Conservation (phyloP, 768 basidiomycete genomes). For the Trametes gibbosa region DNA sequence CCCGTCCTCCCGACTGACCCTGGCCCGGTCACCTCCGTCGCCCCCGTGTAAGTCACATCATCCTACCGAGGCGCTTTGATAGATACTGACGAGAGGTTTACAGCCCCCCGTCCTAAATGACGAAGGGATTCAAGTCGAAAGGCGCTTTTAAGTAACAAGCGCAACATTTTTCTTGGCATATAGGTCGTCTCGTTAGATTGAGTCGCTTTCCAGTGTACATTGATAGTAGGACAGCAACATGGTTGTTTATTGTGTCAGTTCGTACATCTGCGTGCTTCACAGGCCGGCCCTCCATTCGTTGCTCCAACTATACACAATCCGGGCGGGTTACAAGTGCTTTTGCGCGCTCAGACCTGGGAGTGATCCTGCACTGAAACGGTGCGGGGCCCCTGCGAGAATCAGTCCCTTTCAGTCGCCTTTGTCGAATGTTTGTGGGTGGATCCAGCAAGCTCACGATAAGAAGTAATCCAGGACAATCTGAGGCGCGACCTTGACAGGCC, state of each 20-base stretch:
- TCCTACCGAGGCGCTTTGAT: not conserved
- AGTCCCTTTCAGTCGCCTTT: not conserved
- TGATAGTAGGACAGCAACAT: not conserved
- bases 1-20: slow-evolving; percentile 23
- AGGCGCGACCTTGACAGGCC: not conserved
- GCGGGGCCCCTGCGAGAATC: not conserved
- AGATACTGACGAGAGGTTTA: not conserved
- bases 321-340: not conserved
- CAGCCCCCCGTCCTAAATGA: slow-evolving; percentile 6
- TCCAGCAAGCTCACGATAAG: not conserved
- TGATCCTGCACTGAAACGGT: not conserved
- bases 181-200: too few species aligned
- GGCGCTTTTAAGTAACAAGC: not conserved
- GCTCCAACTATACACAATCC: too few species aligned
- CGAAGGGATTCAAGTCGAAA: not conserved
- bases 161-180: too few species aligned
- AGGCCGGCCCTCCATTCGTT: too few species aligned
- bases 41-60: slow-evolving; percentile 29
- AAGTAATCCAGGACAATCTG: not conserved
- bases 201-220: not conserved
- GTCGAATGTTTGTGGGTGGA: not conserved
- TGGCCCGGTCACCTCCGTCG: slow-evolving; percentile 31
- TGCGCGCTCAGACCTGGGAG: not conserved
- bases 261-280: too few species aligned
- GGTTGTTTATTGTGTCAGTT: too few species aligned